A percentile compares a stretch with the other conserved stretches of the same genome.
Conservation (phyloP, 208 protist genomes). For the Acanthamoeba sp. region DNA sequence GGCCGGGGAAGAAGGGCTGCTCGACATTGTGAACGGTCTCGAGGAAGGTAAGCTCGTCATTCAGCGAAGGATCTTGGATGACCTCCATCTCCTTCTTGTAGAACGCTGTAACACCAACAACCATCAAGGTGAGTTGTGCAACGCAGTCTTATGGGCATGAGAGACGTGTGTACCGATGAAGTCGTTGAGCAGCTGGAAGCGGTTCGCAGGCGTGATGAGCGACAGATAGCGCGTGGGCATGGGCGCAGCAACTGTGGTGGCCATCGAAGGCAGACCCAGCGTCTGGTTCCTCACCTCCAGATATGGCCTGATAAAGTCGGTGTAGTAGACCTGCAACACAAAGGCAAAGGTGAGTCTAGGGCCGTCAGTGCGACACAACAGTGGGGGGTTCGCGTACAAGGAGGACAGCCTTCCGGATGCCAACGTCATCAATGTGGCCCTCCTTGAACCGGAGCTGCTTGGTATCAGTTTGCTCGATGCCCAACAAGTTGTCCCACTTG, state of each 20-base stretch:
- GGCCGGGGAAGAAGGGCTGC: conserved; percentile 14
- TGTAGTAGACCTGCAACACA: conserved; percentile 47
- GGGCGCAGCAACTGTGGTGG: neutral
- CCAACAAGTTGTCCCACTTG: conserved; percentile 65
- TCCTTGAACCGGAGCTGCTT: conserved; percentile 38
- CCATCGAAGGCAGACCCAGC: conserved; percentile 6
- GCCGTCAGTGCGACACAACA: neutral
- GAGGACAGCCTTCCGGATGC: conserved; percentile 32
- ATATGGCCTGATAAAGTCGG: conserved; percentile 63
- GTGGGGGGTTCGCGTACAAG: neutral
- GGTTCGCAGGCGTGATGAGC: conserved; percentile 44
- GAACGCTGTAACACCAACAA: neutral
- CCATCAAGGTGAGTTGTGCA: neutral
- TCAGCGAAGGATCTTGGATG: conserved; percentile 38
- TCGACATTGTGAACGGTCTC: conserved; percentile 36
- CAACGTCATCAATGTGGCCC: conserved; percentile 31
- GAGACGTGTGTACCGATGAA: conserved; percentile 48
- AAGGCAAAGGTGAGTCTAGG: neutral
- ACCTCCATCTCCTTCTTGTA: conserved; percentile 69
- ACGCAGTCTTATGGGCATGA: neutral
- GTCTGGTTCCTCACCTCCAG: conserved; percentile 43
- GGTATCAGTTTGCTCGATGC: conserved; percentile 9
- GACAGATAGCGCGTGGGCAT: conserved; percentile 61
- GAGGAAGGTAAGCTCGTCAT: conserved; percentile 41
- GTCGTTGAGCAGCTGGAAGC: conserved; percentile 43